phyloP scores from a whole-genome alignment of 495 filamentous ascomycete genomes.

The Daldinia grandis region DNA sequence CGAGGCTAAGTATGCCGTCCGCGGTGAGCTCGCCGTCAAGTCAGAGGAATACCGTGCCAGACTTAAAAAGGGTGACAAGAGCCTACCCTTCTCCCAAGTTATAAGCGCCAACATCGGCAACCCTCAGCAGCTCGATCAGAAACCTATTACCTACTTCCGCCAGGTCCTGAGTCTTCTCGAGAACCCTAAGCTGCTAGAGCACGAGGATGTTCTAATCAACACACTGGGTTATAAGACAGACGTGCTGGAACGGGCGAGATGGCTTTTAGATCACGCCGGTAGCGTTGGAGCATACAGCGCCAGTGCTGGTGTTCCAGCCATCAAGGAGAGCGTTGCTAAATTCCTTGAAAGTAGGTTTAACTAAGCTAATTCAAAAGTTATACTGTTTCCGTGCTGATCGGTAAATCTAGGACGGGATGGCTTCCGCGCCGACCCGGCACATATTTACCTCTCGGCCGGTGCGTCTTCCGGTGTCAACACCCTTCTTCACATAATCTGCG shows the following conservation, averaged over 20 bases:
- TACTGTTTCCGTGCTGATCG: constrained; percentile 1
- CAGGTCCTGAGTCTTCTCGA: constrained; percentile 95
- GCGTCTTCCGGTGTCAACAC: constrained; percentile 95
- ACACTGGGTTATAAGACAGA: constrained; percentile 84
- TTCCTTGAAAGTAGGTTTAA: constrained; percentile 79
- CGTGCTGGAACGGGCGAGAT: constrained; percentile 83
- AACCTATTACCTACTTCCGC: constrained; percentile 98
- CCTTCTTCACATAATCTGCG: constrained; percentile 87
- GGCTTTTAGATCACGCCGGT: constrained; percentile 79
- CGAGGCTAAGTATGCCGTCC: constrained; percentile 92
- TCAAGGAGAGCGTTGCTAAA: constrained; percentile 86
- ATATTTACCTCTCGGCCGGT: constrained; percentile 87
- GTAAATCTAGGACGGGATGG: constrained; percentile 75
- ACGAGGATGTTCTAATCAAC: constrained; percentile 73
- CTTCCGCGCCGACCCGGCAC: constrained; percentile 76
- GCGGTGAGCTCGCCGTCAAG: constrained; percentile 90
- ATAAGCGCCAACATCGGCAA: constrained; percentile 99
- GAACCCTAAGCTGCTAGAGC: constrained; percentile 82
- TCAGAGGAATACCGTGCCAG: constrained; percentile 86
- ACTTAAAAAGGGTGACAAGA: constrained; percentile 62
- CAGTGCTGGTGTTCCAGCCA: constrained; percentile 84
- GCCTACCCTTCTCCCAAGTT: constrained; percentile 86
- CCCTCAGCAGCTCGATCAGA: constrained; percentile 97
- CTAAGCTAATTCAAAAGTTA: background rate
- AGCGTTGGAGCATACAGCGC: constrained; percentile 97